Percentiles rank a stretch among this genome's conserved stretches.
These are phyloP conservation scores for Thelonectria rubi DNA, from an alignment of 2,329 filamentous ascomycete species.

Conservation along the genomic window DNA sequence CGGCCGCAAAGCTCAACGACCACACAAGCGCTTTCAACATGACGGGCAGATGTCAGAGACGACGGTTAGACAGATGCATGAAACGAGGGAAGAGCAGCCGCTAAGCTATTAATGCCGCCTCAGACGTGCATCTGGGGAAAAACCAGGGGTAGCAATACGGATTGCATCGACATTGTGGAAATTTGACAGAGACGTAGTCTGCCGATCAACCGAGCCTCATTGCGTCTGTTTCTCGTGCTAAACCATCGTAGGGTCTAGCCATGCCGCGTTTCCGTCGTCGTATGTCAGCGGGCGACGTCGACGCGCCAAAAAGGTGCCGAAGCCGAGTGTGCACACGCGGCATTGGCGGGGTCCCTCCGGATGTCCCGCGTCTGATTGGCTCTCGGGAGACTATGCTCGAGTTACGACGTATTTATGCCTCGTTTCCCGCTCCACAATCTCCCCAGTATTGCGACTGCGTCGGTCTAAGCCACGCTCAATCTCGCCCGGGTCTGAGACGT, in stretches of 20 bases:
- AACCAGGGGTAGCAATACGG: not conserved
- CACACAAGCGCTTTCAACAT: constrained; percentile 8
- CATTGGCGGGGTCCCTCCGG: not conserved
- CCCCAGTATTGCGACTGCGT: too few relatives aligned
- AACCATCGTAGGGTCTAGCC: not conserved
- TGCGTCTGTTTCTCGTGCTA: not conserved
- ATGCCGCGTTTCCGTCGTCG: not conserved
- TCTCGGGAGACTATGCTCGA: not conserved
- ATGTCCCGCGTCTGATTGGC: not conserved
- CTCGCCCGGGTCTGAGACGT: too few relatives aligned
- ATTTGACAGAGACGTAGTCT: not conserved
- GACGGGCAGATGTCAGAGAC: not conserved
- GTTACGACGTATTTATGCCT: too few relatives aligned
- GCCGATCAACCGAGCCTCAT: not conserved
- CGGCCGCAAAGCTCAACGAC: constrained; percentile 4
- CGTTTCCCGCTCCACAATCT: too few relatives aligned
- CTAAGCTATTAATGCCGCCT: not conserved
- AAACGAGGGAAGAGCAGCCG: not conserved
- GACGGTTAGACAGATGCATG: not conserved
- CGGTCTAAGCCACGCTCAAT: too few relatives aligned
- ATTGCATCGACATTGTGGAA: not conserved
- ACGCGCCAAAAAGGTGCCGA: not conserved
- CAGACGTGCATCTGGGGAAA: not conserved
- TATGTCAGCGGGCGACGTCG: not conserved
- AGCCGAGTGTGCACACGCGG: not conserved